These are phyloP conservation scores for Orbilia oligospora DNA, from an alignment of 2,329 filamentous ascomycete genomes.

Conservation along the genomic window DNA sequence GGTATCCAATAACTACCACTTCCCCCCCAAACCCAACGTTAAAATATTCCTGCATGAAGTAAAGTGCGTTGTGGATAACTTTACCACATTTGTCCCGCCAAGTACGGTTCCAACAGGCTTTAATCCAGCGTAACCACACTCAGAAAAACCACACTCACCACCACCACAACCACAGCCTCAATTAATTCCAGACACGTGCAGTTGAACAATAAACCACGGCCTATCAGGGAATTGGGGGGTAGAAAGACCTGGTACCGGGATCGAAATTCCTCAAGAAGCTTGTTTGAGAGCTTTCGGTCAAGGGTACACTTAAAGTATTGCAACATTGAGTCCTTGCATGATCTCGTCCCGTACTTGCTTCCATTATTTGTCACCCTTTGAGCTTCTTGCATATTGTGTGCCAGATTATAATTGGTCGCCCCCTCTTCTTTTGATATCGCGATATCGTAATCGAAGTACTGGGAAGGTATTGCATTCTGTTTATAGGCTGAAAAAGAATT, in stretches of 20 bases:
- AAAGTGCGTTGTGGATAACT: constrained; percentile 49
- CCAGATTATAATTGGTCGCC: background rate
- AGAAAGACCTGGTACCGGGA: background rate
- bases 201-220: constrained; percentile 16
- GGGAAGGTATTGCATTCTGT: background rate
- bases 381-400: background rate
- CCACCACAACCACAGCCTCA: constrained; percentile 4
- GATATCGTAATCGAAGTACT: background rate
- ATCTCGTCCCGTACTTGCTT: constrained; percentile 29
- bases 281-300: constrained; percentile 2
- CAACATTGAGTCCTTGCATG: background rate
- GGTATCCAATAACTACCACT: background rate
- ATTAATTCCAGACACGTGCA: constrained; percentile 1
- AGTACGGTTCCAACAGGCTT: background rate
- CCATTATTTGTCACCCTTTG: constrained; percentile 25
- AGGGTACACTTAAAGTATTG: constrained; percentile 12
- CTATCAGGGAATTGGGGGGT: too few relatives aligned
- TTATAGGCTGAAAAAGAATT: background rate
- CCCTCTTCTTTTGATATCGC: background rate
- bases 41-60: constrained; percentile 35
- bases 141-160: constrained; percentile 1
- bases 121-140: background rate
- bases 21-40: constrained; percentile 6
- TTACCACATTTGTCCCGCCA: constrained; percentile 49
- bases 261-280: constrained; percentile 20